phyloP scores from a whole-genome alignment of 345 rosid species.

The Punica granatum region DNA sequence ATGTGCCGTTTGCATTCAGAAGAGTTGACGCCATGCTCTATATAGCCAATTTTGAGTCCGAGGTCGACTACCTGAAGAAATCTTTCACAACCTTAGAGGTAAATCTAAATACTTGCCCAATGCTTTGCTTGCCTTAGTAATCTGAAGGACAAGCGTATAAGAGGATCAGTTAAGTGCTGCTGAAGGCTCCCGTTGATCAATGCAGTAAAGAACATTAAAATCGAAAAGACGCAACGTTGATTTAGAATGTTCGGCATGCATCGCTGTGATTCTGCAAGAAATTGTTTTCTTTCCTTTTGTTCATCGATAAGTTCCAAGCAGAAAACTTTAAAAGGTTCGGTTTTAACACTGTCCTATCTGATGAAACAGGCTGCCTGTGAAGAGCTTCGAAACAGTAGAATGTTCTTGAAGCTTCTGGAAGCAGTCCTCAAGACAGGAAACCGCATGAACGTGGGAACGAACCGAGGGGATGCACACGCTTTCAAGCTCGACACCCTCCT shows the following conservation, averaged over 20 bases:
- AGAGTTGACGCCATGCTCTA: slow-evolving; percentile 87
- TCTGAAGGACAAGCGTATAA: too few relatives aligned
- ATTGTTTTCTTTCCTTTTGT: too few relatives aligned
- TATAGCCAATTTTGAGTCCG: slow-evolving; percentile 79
- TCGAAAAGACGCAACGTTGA: too few relatives aligned
- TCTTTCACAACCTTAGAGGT: slow-evolving; percentile 95
- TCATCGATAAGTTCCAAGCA: background rate
- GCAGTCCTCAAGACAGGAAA: slow-evolving; percentile 98
- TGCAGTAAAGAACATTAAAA: too few relatives aligned
- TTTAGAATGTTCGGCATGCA: too few relatives aligned
- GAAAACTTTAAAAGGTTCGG: background rate
- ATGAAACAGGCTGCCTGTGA: slow-evolving; percentile 79
- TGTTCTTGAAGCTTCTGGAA: slow-evolving; percentile 91
- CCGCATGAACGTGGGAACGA: slow-evolving; percentile 98
- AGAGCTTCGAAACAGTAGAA: slow-evolving; percentile 76
- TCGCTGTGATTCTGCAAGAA: too few relatives aligned
- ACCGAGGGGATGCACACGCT: slow-evolving; percentile 96
- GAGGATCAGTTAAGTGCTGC: too few relatives aligned
- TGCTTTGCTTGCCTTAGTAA: too few relatives aligned
- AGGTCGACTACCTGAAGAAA: slow-evolving; percentile 74
- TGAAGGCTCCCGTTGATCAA: too few relatives aligned
- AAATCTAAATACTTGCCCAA: too few relatives aligned
- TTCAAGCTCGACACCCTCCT: slow-evolving; percentile 97
- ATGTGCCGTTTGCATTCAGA: slow-evolving; percentile 89
- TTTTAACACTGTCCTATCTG: background rate